Conservation (phyloP, 495 filamentous ascomycete species). For the Penicillium cosmopolitanum region DNA sequence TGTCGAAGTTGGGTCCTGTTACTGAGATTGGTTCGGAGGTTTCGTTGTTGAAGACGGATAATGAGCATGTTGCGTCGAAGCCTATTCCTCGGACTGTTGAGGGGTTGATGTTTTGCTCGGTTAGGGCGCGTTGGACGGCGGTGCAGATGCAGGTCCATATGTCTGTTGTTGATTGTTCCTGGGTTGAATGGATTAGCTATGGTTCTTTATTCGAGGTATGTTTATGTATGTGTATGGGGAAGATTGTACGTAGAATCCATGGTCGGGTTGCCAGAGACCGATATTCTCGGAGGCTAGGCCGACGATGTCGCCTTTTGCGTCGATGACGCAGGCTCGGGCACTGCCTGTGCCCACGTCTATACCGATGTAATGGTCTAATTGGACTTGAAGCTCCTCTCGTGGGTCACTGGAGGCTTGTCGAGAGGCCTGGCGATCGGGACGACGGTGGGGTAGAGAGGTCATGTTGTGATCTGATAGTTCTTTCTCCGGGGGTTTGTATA, state of each 20-base stretch:
- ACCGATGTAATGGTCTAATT: constrained; percentile 77
- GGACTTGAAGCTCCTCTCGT: constrained; percentile 57
- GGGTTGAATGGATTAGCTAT: neutral
- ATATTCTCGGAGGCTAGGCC: constrained; percentile 90
- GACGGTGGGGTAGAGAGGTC: constrained; percentile 35
- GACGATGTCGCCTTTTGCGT: constrained; percentile 87
- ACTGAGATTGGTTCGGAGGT: constrained; percentile 89
- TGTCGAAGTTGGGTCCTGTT: constrained; percentile 81
- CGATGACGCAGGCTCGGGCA: constrained; percentile 91
- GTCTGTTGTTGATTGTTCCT: constrained; percentile 98
- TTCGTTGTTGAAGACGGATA: constrained; percentile 85
- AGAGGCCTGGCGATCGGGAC: constrained; percentile 41
- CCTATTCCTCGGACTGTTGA: constrained; percentile 80
- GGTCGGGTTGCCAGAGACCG: constrained; percentile 89
- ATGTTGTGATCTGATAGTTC: constrained; percentile 13
- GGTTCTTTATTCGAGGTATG: no score
- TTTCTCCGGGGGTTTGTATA: neutral
- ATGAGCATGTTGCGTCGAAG: constrained; percentile 96
- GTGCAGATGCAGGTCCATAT: constrained; percentile 91
- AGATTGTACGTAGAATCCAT: constrained; percentile 76
- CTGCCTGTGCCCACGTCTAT: constrained; percentile 97
- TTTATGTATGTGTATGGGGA: no score
- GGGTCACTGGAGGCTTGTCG: constrained; percentile 59
- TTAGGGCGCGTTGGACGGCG: constrained; percentile 77
- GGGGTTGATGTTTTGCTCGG: constrained; percentile 75